Conservation (phyloP, 2,329 filamentous ascomycete species). For the Waltergamsia citrina region DNA sequence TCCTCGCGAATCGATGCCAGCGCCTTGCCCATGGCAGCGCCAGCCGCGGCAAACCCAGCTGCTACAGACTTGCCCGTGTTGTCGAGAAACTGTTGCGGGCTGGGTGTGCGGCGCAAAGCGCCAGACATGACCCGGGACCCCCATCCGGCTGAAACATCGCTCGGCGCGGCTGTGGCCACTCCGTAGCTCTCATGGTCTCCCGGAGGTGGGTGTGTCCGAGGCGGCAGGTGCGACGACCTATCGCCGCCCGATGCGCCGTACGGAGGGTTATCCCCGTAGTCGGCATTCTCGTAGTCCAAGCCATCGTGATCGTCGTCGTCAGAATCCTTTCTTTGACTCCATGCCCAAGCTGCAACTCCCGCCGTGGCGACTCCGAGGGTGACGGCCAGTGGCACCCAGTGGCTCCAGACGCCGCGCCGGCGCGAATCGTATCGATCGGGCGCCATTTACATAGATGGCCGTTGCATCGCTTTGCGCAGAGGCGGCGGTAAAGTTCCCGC, state of each 20-base stretch:
- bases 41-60: slow-evolving; percentile 74
- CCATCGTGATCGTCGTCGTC: slow-evolving; percentile 55
- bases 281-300: slow-evolving; percentile 34
- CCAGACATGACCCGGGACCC: slow-evolving; percentile 72
- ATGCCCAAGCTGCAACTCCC: slow-evolving; percentile 83
- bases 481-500: background rate
- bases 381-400: slow-evolving; percentile 82
- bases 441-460: slow-evolving; percentile 39
- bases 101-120: slow-evolving; percentile 72
- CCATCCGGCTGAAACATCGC: slow-evolving; percentile 42
- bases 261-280: slow-evolving; percentile 43
- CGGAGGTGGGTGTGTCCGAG: too few species aligned
- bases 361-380: slow-evolving; percentile 83
- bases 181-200: slow-evolving; percentile 2
- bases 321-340: slow-evolving; percentile 75
- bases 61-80: slow-evolving; percentile 72
- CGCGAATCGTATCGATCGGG: slow-evolving; percentile 51
- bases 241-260: slow-evolving; percentile 32
- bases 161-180: slow-evolving; percentile 15
- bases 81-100: slow-evolving; percentile 82
- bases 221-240: too few species aligned
- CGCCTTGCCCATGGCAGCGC: slow-evolving; percentile 73
- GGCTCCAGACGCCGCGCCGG: slow-evolving; percentile 58
- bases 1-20: slow-evolving; percentile 78
- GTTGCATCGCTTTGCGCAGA: slow-evolving; percentile 17